Conservation (phyloP, 2,329 filamentous ascomycete genomes). For the Fusarium neocosmosporiellum region DNA sequence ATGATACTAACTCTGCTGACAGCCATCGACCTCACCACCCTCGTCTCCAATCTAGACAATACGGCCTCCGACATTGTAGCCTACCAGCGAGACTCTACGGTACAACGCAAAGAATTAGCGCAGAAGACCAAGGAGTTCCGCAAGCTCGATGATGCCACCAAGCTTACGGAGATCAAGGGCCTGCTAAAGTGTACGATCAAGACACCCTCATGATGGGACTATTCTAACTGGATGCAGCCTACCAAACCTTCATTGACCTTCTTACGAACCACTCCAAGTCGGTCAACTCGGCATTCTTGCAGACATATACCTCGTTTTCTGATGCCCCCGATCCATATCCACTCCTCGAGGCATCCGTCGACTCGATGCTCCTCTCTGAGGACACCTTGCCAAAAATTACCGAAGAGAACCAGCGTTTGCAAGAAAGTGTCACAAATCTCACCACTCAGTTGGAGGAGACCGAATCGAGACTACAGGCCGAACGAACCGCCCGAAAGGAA, state of each 20-base stretch:
- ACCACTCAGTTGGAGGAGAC: constrained; percentile 85
- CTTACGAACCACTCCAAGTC: constrained; percentile 96
- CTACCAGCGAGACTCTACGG: constrained; percentile 93
- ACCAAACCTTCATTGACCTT: constrained; percentile 97
- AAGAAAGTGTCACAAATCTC: constrained; percentile 78
- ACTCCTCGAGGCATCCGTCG: constrained; percentile 93
- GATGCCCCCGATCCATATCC: constrained; percentile 98
- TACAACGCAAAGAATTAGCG: constrained; percentile 96
- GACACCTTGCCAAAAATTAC: constrained; percentile 91
- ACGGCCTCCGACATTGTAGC: constrained; percentile 95
- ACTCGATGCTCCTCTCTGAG: constrained; percentile 90
- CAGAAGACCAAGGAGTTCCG: constrained; percentile 99
- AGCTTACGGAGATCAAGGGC: constrained; percentile 88
- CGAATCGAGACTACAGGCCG: constrained; percentile 82
- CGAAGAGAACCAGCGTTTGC: constrained; percentile 89
- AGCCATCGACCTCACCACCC: constrained; percentile 88
- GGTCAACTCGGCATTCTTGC: constrained; percentile 91
- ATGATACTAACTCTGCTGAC: constrained; percentile 34
- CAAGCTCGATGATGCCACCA: constrained; percentile 89
- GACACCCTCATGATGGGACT: not conserved
- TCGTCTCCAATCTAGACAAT: constrained; percentile 87
- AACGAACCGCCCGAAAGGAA: constrained; percentile 77
- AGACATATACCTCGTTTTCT: constrained; percentile 91
- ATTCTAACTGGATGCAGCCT: constrained; percentile 67
- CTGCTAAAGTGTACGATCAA: constrained; percentile 78